Base-by-base conservation (phyloP, 345 rosid species). In the Acer negundo region DNA sequence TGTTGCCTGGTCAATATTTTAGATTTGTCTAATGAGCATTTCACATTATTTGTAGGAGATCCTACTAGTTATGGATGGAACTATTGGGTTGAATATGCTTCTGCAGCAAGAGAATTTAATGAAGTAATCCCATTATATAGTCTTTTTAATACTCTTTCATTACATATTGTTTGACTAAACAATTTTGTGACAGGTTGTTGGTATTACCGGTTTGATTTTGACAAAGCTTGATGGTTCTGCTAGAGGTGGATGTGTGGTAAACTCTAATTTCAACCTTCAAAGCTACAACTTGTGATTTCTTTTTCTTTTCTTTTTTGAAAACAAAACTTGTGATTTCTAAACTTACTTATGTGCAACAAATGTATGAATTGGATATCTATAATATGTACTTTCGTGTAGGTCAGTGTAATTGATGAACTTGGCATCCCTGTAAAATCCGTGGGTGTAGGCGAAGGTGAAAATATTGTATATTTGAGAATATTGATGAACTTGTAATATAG, bases 61-160 rank as follows among this genome's bases (percentile, higher is more conserved):
- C 77, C 81, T 95, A 40, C 93, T 92, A 72, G 99, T 95, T 68
- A 88, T 95, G 76, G 99, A 95, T 86, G 99, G 99, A 77, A 95
- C 93, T 35, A 95, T 98, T 20, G 99, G 99, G 61, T 79, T 95
- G 83, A 95, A 95, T 85, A 93, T 93, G 99, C 98, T 95, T 80
- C 99, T 98, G 64, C 99, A 95, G 99, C 99, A 73, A 90, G 99
- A 83, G 99, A 95, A 77, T 95, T 95, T 85, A 95, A 95, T 84
- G 99, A 93, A 83, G 99, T 92, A 92, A 77, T 68, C 75, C 76
- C 28, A 19, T 69, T 63, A 58, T 55, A 40, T 28, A 56, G 55
- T 40, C 10, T 79, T n/a, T 58, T 9, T 10, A 8, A 11, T 11
- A 44, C 13, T 55, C 38, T 8, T 56, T n/a, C 38, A 13, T n/a